Evolutionary conservation across 108 stramenopile genomes (phyloP).

Genomic region (Nitzschia sp.): DNA sequence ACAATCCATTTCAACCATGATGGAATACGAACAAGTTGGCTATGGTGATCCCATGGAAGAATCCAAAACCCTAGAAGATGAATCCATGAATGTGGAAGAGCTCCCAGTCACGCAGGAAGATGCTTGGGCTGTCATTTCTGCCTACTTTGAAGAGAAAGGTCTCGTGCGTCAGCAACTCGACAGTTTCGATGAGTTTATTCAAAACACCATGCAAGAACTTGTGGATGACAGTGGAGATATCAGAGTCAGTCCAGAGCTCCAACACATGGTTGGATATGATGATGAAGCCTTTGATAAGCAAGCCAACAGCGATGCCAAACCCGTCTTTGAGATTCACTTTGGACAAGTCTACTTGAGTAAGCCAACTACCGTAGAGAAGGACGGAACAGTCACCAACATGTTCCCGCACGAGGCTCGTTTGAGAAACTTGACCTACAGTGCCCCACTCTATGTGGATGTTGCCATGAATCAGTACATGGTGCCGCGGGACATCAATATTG

Average conservation of each 20-base stretch:
- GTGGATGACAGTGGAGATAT: conserved; percentile 94
- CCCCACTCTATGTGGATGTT: conserved; percentile 93
- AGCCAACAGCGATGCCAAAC: conserved; percentile 47
- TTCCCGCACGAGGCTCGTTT: conserved; percentile 97
- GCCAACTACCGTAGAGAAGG: conserved; percentile 89
- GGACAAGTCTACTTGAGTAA: conserved; percentile 93
- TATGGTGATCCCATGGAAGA: not conserved
- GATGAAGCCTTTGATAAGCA: conserved; percentile 66
- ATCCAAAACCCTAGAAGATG: conserved; percentile 6
- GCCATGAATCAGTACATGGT: conserved; percentile 78
- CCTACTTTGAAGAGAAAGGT: conserved; percentile 98
- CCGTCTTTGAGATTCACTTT: conserved; percentile 91
- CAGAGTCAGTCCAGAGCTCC: conserved; percentile 88
- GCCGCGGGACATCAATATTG: conserved; percentile 69
- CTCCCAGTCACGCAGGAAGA: conserved; percentile 97
- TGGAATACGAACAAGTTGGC: conserved; percentile 1
- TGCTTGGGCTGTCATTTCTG: conserved; percentile 96
- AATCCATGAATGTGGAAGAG: conserved; percentile 51
- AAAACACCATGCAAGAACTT: conserved; percentile 97
- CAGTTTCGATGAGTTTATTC: conserved; percentile 97
- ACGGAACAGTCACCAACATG: conserved; percentile 92
- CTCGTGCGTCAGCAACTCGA: conserved; percentile 99
- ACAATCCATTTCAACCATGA: not conserved
- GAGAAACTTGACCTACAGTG: conserved; percentile 94
- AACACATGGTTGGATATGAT: conserved; percentile 87